phyloP scores from a whole-genome alignment of 1,284 basidiomycete genomes.

The Austroboletus olivaceoglutinosus region DNA sequence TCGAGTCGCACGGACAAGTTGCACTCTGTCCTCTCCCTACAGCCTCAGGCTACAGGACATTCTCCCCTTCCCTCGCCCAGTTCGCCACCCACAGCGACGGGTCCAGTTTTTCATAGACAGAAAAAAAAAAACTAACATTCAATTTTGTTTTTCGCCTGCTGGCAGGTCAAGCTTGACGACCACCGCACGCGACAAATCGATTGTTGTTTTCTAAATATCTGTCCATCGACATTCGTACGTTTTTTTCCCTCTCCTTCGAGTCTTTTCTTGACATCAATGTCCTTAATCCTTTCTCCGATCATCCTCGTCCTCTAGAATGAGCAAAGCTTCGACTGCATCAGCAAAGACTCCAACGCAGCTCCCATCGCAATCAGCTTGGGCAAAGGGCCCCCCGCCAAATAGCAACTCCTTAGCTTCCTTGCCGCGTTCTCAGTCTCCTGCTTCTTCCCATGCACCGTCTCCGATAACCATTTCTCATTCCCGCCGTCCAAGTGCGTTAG shows the following conservation, averaged over 20 bases:
- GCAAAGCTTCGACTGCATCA: slow-evolving; percentile 75
- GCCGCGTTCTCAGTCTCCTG: slow-evolving; percentile 74
- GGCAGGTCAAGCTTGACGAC: slow-evolving; percentile 87
- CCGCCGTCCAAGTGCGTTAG: slow-evolving; percentile 67
- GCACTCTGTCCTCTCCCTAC: slow-evolving; percentile 38
- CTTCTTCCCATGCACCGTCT: slow-evolving; percentile 46
- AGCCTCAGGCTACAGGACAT: slow-evolving; percentile 39
- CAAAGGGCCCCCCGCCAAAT: slow-evolving; percentile 72
- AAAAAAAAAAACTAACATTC: slow-evolving; percentile 27
- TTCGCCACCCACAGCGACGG: slow-evolving; percentile 33
- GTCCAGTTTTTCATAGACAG: slow-evolving; percentile 34
- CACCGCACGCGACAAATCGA: slow-evolving; percentile 59
- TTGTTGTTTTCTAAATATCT: slow-evolving; percentile 37
- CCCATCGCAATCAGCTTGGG: slow-evolving; percentile 77
- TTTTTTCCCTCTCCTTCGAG: slow-evolving; percentile 23
- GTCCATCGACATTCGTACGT: slow-evolving; percentile 45
- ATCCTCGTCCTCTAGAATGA: slow-evolving; percentile 60
- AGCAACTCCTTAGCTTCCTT: slow-evolving; percentile 49
- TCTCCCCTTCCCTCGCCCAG: slow-evolving; percentile 19
- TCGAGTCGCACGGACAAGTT: slow-evolving; percentile 32
- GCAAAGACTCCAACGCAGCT: slow-evolving; percentile 69
- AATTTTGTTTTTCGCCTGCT: slow-evolving; percentile 65
- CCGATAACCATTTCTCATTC: slow-evolving; percentile 60
- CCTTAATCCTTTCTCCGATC: slow-evolving; percentile 13
- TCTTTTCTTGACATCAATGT: slow-evolving; percentile 5